Evolutionary conservation across 1,284 basidiomycete species (phyloP).

Genomic region (Schizophyllum amplum): DNA sequence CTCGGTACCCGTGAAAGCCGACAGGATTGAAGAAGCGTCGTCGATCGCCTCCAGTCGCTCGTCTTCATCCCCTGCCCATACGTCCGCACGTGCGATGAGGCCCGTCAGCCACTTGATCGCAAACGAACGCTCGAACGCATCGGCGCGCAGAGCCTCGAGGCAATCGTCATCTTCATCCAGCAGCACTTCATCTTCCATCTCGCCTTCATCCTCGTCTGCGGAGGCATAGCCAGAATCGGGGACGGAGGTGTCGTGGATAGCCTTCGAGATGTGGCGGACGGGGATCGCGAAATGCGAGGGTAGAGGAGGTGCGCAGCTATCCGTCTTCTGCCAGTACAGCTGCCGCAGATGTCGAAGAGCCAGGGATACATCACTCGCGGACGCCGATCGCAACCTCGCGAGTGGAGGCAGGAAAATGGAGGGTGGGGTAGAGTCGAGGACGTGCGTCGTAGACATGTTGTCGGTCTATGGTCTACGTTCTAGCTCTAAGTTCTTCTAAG

Average conservation of each 20-base stretch:
- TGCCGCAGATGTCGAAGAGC: constrained; percentile 27
- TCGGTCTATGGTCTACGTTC: constrained; percentile 21
- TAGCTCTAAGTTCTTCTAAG: constrained; percentile 15
- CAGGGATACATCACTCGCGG: constrained; percentile 20
- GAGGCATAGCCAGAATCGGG: constrained; percentile 51
- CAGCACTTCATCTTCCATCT: constrained; percentile 18
- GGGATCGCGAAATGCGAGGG: constrained; percentile 14
- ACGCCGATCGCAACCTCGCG: constrained; percentile 21
- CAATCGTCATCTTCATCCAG: constrained; percentile 10
- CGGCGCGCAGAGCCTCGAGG: constrained; percentile 30
- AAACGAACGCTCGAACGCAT: constrained; percentile 39
- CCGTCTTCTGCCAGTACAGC: constrained; percentile 30
- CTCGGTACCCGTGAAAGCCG: constrained; percentile 35
- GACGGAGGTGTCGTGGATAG: constrained; percentile 6
- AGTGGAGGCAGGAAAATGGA: constrained; percentile 34
- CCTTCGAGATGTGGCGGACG: constrained; percentile 21
- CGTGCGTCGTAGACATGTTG: constrained; percentile 16
- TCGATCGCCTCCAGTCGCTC: constrained; percentile 32
- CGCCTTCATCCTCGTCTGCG: constrained; percentile 35
- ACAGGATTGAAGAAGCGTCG: constrained; percentile 52
- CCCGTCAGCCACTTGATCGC: constrained; percentile 48
- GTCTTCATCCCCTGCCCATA: constrained; percentile 34
- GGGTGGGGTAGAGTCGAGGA: constrained; percentile 4
- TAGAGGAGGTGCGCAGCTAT: constrained; percentile 16
- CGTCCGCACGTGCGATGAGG: constrained; percentile 51